phyloP scores from a whole-genome alignment of 1,284 basidiomycete genomes.

The Sporisorium graminicola region DNA sequence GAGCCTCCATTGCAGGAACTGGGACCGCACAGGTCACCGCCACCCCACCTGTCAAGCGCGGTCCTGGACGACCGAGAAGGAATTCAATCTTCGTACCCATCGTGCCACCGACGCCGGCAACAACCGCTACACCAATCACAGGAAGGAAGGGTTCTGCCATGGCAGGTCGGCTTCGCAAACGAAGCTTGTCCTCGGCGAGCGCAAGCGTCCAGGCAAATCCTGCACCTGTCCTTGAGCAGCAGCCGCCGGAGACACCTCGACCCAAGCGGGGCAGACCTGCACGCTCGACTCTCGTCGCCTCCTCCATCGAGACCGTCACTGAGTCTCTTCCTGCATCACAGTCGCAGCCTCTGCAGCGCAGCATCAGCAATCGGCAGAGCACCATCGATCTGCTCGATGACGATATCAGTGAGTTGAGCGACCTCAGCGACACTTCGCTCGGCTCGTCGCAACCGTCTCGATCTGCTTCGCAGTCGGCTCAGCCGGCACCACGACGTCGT shows the following conservation, averaged over 20 bases:
- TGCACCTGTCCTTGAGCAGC: neutral
- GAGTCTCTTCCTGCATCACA: neutral
- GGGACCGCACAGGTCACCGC: neutral
- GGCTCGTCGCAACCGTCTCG: constrained; percentile 22
- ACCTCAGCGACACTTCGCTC: constrained; percentile 25
- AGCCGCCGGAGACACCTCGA: neutral
- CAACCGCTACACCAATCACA: neutral
- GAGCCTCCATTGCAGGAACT: neutral
- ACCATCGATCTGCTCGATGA: constrained; percentile 37
- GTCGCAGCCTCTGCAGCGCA: neutral
- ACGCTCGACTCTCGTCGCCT: neutral
- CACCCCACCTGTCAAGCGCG: constrained; percentile 22
- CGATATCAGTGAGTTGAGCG: constrained; percentile 36
- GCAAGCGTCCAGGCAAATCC: neutral
- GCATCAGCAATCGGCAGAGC: neutral
- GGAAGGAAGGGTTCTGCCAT: neutral
- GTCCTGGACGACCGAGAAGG: constrained; percentile 22
- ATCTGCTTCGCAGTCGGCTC: constrained; percentile 3
- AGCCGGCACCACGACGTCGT: constrained; percentile 6
- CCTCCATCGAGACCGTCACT: neutral
- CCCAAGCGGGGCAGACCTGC: constrained; percentile 30
- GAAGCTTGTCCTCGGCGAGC: constrained; percentile 11
- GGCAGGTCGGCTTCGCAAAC: constrained; percentile 16
- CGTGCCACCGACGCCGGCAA: neutral
- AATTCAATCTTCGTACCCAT: neutral